These are phyloP conservation scores for Viridothelium virens DNA, from an alignment of 495 filamentous ascomycete species.

Conservation along the genomic window DNA sequence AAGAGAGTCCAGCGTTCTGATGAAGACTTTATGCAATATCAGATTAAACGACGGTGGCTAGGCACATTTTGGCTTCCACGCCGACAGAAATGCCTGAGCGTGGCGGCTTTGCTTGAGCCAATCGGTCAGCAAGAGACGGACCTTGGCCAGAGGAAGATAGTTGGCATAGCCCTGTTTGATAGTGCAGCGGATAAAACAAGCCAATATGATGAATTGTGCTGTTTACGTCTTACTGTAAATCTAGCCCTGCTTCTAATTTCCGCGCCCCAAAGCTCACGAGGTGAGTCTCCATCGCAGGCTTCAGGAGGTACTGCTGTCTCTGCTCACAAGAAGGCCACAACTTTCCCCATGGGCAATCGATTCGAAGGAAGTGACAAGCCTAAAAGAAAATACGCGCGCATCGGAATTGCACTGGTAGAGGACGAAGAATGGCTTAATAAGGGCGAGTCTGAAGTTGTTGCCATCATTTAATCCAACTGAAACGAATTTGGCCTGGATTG, in stretches of 20 bases:
- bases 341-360: no score
- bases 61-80: neutral
- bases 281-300: no score
- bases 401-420: no score
- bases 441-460: no score
- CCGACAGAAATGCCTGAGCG: neutral
- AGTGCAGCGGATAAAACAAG: neutral
- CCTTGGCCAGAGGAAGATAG: neutral
- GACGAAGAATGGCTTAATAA: no score
- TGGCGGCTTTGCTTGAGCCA: neutral
- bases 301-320: no score
- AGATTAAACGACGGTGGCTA: neutral
- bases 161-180: neutral
- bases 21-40: neutral
- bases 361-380: no score
- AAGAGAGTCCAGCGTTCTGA: neutral
- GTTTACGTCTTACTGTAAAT: neutral
- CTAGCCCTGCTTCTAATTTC: neutral
- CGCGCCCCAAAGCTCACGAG: neutral
- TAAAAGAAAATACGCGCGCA: no score
- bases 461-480: no score
- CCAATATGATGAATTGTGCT: neutral
- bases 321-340: no score
- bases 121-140: neutral
- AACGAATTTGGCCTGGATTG: no score